Evolutionary conservation across 2,329 filamentous ascomycete genomes (phyloP).

Genomic region (Biscogniauxia sp.): DNA sequence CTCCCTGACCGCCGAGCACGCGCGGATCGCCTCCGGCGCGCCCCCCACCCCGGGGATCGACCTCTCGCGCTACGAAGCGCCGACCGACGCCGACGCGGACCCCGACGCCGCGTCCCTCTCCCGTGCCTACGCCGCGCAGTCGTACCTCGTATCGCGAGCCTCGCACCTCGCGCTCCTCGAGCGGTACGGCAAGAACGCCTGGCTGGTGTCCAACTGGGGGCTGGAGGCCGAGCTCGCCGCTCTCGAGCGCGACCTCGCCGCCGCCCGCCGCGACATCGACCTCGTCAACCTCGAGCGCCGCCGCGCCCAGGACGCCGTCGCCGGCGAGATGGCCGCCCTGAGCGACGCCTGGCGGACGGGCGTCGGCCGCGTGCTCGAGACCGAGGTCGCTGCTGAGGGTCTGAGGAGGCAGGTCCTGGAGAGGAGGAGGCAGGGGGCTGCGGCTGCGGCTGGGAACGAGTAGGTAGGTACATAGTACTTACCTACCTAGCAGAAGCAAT

Average conservation of each 20-base stretch:
- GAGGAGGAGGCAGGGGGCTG: constrained; percentile 39
- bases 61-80: constrained; percentile 76
- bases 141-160: constrained; percentile 52
- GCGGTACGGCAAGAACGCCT: constrained; percentile 81
- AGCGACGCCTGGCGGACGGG: constrained; percentile 79
- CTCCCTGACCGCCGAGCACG: constrained; percentile 65
- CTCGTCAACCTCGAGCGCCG: constrained; percentile 68
- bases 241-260: constrained; percentile 73
- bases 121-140: constrained; percentile 46
- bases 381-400: constrained; percentile 77
- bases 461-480: too few species aligned
- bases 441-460: background rate
- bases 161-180: constrained; percentile 71
- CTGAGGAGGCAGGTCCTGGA: constrained; percentile 66
- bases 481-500: too few species aligned
- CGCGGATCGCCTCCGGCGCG: constrained; percentile 57
- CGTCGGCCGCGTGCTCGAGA: constrained; percentile 78
- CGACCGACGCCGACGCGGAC: constrained; percentile 36
- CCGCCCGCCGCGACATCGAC: constrained; percentile 67
- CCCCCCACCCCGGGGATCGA: constrained; percentile 67
- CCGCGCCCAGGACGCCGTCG: constrained; percentile 66
- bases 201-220: constrained; percentile 82
- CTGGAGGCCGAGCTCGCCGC: constrained; percentile 68
- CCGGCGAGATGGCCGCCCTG: constrained; percentile 68
- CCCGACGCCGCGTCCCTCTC: constrained; percentile 63